Evolutionary conservation across 2,329 filamentous ascomycete species (phyloP).

Genomic region (Penicillium sp.): DNA sequence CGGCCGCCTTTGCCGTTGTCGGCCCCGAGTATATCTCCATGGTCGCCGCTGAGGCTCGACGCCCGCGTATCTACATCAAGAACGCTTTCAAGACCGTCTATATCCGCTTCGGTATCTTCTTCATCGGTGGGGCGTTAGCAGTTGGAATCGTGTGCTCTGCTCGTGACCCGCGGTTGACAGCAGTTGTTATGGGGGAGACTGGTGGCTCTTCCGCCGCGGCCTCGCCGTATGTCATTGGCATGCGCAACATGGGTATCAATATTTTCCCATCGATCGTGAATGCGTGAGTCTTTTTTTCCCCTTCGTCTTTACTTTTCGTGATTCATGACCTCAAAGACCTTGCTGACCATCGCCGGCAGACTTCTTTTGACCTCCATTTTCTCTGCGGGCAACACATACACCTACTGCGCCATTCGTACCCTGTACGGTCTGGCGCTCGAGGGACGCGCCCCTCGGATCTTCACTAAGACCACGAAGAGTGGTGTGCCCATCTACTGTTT

Average conservation of each 20-base stretch:
- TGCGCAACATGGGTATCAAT: constrained; percentile 49
- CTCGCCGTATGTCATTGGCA: constrained; percentile 59
- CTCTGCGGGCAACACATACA: constrained; percentile 52
- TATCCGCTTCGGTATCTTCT: constrained; percentile 69
- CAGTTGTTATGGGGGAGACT: constrained; percentile 10
- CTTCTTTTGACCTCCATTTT: constrained; percentile 50
- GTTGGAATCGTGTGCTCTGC: constrained; percentile 66
- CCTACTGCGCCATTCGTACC: constrained; percentile 49
- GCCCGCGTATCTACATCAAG: constrained; percentile 62
- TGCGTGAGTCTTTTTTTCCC: constrained; percentile 29
- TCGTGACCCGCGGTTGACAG: constrained; percentile 43
- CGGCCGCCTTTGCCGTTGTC: constrained; percentile 58
- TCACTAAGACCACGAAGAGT: constrained; percentile 54
- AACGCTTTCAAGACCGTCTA: constrained; percentile 71
- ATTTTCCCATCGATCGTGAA: constrained; percentile 56
- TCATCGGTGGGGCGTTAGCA: constrained; percentile 63
- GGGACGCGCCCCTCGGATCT: constrained; percentile 48
- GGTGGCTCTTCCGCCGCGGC: constrained; percentile 43
- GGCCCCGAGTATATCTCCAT: constrained; percentile 59
- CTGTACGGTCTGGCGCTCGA: constrained; percentile 51
- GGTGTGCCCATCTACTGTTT: constrained; percentile 59
- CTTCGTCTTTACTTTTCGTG: too few relatives aligned
- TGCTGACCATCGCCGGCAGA: not conserved
- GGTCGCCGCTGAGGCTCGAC: constrained; percentile 61
- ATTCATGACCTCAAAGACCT: not conserved